These are phyloP conservation scores for Nemania sp. DNA, from an alignment of 2,329 filamentous ascomycete genomes.

Conservation along the genomic window DNA sequence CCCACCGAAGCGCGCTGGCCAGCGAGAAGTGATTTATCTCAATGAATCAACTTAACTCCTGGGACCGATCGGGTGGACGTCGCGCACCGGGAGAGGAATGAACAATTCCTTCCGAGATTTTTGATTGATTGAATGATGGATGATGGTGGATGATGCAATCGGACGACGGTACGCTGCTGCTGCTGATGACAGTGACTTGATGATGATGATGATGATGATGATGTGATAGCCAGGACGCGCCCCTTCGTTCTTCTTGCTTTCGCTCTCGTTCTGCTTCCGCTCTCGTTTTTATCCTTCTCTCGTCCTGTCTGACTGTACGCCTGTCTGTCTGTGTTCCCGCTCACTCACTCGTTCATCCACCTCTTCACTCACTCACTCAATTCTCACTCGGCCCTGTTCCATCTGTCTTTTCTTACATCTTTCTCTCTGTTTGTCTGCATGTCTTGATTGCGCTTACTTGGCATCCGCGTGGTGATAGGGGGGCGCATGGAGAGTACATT, in stretches of 20 bases:
- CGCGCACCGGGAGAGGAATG: no score
- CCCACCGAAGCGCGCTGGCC: conserved; percentile 23
- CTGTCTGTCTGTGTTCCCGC: neutral
- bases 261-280: neutral
- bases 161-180: neutral
- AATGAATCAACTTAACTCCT: no score
- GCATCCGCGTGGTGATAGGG: conserved; percentile 1
- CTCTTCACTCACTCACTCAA: no score
- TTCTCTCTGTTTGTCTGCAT: conserved; percentile 1
- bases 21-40: conserved; percentile 19
- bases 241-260: conserved; percentile 4
- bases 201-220: conserved; percentile 24
- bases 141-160: no score
- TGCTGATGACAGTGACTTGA: neutral
- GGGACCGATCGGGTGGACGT: no score
- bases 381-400: no score
- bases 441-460: no score
- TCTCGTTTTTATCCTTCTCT: neutral
- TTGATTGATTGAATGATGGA: no score
- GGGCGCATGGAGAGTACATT: neutral
- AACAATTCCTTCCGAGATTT: no score
- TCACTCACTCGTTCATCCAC: no score
- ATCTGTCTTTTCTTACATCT: neutral
- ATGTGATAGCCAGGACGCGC: conserved; percentile 19
- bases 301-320: neutral